phyloP scores from a whole-genome alignment of 1,284 basidiomycete species.

The Puccinia novopanici region DNA sequence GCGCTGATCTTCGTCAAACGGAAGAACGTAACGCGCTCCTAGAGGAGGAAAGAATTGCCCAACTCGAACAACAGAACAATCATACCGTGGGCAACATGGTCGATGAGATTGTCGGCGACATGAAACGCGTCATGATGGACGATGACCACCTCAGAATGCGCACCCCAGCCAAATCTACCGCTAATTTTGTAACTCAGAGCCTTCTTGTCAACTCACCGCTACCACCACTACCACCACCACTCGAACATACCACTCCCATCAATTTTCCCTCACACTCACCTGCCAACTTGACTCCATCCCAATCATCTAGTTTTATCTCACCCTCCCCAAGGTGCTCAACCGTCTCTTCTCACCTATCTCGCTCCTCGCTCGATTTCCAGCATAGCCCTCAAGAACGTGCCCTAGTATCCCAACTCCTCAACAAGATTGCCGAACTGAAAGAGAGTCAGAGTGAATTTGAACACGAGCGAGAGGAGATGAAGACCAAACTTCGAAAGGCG shows the following conservation, averaged over 20 bases:
- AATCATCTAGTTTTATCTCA: slow-evolving; percentile 2
- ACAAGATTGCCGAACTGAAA: slow-evolving; percentile 77
- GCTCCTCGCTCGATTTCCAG: neutral
- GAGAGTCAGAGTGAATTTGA: slow-evolving; percentile 72
- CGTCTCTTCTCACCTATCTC: slow-evolving; percentile 8
- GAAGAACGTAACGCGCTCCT: slow-evolving; percentile 67
- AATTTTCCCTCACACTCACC: neutral
- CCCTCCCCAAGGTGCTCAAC: slow-evolving; percentile 10
- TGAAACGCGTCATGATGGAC: slow-evolving; percentile 27
- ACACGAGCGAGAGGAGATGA: slow-evolving; percentile 68
- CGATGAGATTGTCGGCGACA: slow-evolving; percentile 33
- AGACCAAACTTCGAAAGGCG: slow-evolving; percentile 67
- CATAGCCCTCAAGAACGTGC: slow-evolving; percentile 62
- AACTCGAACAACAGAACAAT: neutral
- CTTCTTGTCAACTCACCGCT: neutral
- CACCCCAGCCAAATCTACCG: slow-evolving; percentile 53
- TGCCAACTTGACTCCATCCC: neutral
- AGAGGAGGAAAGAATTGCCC: slow-evolving; percentile 65
- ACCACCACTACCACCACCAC: too few species aligned
- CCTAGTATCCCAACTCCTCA: slow-evolving; percentile 70
- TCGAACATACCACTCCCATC: neutral
- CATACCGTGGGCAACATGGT: slow-evolving; percentile 37
- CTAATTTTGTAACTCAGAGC: neutral
- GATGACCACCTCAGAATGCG: slow-evolving; percentile 9
- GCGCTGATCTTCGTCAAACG: slow-evolving; percentile 72